Evolutionary conservation across 2,329 filamentous ascomycete species (phyloP).

Genomic region (Myriosclerotinia duriaeana): DNA sequence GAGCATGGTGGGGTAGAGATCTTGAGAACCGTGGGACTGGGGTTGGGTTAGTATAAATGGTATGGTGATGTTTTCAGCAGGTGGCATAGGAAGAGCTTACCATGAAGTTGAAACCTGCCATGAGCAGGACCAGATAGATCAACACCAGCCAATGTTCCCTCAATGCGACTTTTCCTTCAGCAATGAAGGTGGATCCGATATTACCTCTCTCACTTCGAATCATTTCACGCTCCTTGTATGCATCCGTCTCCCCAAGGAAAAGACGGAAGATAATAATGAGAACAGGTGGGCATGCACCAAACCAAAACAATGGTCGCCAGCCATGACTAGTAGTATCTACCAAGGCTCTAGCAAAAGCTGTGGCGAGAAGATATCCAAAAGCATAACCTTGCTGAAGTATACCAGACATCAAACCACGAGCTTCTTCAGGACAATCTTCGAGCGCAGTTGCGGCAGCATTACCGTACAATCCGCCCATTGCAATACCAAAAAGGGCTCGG

Average conservation of each 20-base stretch:
- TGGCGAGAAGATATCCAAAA: conserved; percentile 76
- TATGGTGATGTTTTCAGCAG: not conserved
- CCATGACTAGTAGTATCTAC: conserved; percentile 74
- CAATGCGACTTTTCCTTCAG: conserved; percentile 75
- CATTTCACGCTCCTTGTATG: conserved; percentile 65
- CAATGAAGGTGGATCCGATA: conserved; percentile 66
- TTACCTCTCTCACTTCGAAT: conserved; percentile 60
- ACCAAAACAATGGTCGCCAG: conserved; percentile 89
- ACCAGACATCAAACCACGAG: conserved; percentile 77
- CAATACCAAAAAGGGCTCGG: conserved; percentile 72
- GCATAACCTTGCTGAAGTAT: conserved; percentile 82
- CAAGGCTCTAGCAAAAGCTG: conserved; percentile 64
- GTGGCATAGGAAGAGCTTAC: conserved; percentile 57
- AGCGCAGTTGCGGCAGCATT: conserved; percentile 77
- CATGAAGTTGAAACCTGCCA: conserved; percentile 94
- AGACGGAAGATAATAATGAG: conserved; percentile 79
- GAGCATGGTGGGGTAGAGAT: conserved; percentile 61
- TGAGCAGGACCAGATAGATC: conserved; percentile 78
- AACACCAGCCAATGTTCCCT: conserved; percentile 78
- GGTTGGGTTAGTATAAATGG: not conserved
- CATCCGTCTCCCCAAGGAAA: conserved; percentile 74
- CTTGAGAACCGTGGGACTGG: conserved; percentile 45
- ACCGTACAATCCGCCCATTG: conserved; percentile 80
- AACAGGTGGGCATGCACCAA: conserved; percentile 76
- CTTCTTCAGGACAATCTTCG: conserved; percentile 52